A percentile compares a stretch with the other conserved stretches of the same genome.
Evolutionary conservation across 495 filamentous ascomycete species (phyloP).

Genomic region (Glonium stellatum): DNA sequence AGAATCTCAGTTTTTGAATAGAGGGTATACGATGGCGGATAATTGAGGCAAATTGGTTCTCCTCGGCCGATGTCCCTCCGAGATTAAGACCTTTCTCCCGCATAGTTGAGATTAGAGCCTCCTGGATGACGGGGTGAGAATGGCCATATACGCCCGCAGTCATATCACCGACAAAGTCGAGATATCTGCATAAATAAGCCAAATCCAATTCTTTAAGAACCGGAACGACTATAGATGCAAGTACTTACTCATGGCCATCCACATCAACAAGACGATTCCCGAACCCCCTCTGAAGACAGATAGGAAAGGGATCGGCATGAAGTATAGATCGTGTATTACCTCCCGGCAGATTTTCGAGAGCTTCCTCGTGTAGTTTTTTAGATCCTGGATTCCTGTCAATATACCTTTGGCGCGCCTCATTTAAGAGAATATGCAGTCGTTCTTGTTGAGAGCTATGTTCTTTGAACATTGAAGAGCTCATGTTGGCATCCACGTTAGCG

Average conservation of each 20-base stretch:
- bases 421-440: no score
- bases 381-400: constrained; percentile 9
- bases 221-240: neutral
- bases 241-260: constrained; percentile 41
- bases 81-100: constrained; percentile 38
- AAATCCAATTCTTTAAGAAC: neutral
- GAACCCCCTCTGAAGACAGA: constrained; percentile 39
- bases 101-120: constrained; percentile 35
- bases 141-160: constrained; percentile 52
- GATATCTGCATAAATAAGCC: constrained; percentile 31
- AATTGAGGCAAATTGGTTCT: constrained; percentile 37
- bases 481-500: no score
- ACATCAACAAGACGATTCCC: constrained; percentile 34
- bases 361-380: constrained; percentile 19
- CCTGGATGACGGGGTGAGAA: constrained; percentile 40
- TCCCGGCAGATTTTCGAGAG: constrained; percentile 43
- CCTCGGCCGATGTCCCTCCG: constrained; percentile 39
- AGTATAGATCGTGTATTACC: constrained; percentile 57
- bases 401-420: constrained; percentile 12
- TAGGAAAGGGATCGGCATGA: constrained; percentile 50
- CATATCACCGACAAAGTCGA: constrained; percentile 48
- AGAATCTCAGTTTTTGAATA: constrained; percentile 44
- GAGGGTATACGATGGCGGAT: constrained; percentile 39
- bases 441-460: no score
- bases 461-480: no score